Percentiles rank a stretch among this genome's conserved stretches.
Conservation (phyloP, 1,284 basidiomycete genomes). For the Tilletiaria anomala region DNA sequence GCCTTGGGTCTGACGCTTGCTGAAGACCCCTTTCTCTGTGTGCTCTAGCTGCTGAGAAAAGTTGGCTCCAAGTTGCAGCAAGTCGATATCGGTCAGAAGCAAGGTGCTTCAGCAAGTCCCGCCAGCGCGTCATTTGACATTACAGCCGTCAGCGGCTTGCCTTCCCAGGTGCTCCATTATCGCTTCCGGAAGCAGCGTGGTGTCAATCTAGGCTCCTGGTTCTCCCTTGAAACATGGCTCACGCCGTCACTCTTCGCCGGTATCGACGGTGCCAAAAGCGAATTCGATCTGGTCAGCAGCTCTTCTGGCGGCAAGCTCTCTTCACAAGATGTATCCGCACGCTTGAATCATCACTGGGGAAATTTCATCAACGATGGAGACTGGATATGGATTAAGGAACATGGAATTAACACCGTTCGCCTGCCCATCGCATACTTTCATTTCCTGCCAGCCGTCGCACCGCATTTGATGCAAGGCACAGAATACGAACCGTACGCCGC, state of each 20-base stretch:
- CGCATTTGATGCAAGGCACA: slow-evolving; percentile 53
- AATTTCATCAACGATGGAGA: slow-evolving; percentile 40
- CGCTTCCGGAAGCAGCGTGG: slow-evolving; percentile 63
- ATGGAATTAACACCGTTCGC: slow-evolving; percentile 66
- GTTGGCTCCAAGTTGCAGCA: no score
- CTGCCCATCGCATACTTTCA: slow-evolving; percentile 55
- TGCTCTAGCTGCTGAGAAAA: no score
- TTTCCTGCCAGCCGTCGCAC: slow-evolving; percentile 48
- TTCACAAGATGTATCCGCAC: slow-evolving; percentile 49
- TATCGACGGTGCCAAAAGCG: slow-evolving; percentile 16
- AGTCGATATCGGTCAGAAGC: no score
- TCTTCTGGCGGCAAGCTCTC: no score
- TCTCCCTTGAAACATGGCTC: slow-evolving; percentile 38
- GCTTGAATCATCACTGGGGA: slow-evolving; percentile 68
- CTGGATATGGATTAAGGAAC: slow-evolving; percentile 51
- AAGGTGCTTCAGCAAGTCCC: no score
- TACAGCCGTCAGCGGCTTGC: no score
- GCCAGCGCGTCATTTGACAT: no score
- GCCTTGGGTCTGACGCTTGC: no score
- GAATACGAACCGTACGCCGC: slow-evolving; percentile 52
- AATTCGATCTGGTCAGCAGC: slow-evolving; percentile 55
- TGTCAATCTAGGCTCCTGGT: slow-evolving; percentile 58
- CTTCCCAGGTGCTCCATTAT: slow-evolving; percentile 32
- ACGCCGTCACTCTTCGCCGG: slow-evolving; percentile 24
- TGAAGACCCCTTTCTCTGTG: no score